Conservation (phyloP, 1,284 basidiomycete genomes). For the Peniophora sp. region DNA sequence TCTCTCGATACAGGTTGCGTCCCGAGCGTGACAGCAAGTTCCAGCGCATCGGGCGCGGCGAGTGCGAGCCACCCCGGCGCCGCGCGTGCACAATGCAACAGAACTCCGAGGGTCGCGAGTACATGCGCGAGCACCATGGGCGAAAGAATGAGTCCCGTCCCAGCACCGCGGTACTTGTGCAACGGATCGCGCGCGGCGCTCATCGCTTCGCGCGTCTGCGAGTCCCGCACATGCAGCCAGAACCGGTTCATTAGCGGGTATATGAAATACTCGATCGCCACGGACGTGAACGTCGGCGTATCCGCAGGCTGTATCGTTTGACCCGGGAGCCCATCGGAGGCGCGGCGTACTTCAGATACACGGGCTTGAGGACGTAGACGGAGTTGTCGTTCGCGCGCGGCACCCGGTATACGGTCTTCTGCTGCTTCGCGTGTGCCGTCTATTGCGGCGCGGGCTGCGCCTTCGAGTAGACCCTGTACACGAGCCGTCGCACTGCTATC, state of each 20-base stretch:
- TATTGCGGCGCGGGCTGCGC: constrained; percentile 51
- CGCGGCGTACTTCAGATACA: constrained; percentile 33
- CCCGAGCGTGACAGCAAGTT: constrained; percentile 75
- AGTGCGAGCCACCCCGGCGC: constrained; percentile 74
- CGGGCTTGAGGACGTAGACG: constrained; percentile 46
- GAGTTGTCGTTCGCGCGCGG: constrained; percentile 71
- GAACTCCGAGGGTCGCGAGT: constrained; percentile 69
- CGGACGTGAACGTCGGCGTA: constrained; percentile 50
- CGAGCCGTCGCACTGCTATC: constrained; percentile 16
- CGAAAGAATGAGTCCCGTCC: constrained; percentile 74
- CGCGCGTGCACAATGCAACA: constrained; percentile 76
- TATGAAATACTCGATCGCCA: constrained; percentile 83
- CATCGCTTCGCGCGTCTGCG: constrained; percentile 65
- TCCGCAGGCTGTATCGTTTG: constrained; percentile 13
- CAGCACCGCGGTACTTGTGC: constrained; percentile 59
- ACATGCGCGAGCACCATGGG: constrained; percentile 70
- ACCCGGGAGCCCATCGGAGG: constrained; percentile 3
- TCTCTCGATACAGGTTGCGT: constrained; percentile 50
- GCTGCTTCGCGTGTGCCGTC: constrained; percentile 44
- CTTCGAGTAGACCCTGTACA: constrained; percentile 48
- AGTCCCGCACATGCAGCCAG: constrained; percentile 83
- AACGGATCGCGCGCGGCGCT: constrained; percentile 41
- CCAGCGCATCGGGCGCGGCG: constrained; percentile 73
- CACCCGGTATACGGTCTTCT: constrained; percentile 43
- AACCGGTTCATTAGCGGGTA: constrained; percentile 86